Evolutionary conservation across 306 rosid species (phyloP), one percentile per base, ranked within the genome.

Genomic region (Cicer chorassanicum): DNA sequence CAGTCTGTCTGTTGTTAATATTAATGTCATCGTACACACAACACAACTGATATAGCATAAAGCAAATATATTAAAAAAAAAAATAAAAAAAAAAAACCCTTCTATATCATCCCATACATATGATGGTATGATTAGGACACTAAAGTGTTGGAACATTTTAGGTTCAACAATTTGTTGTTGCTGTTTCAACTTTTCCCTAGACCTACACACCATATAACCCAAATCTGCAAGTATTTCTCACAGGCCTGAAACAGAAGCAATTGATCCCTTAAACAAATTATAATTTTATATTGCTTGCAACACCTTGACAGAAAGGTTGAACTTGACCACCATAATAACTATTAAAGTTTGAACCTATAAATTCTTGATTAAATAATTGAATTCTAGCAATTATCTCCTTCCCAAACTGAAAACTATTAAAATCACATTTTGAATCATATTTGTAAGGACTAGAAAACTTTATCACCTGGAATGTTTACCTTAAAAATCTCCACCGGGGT

Each of bases 401-500:
- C 45, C 38, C 19, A 63, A 74, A 51, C 41, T 16, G 21, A 68
- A 21, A 51, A 76, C 7, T 49, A 73, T 36, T 29, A 67, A 24
- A 57, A 24, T 24, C 48, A 65, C 41, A 65, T 60, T 54, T 12
- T 40, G 43, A 50, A 36, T 40, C 74, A 82, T 10, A 65, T 53
- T 46, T 15, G 10, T 54, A 21, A 40, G 8, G 65, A 72, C 41
- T 61, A 65, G 50, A 67, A 68, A 39, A 43, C 15, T 63, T 24
- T 54, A 70, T 78, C 48, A 68, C 1, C 11, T 51, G 48, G 80
- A 82, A 68, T 45, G 53, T 39, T 66, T 75, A 87, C 97, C 97
- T 93, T 93, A 75, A 89, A 93, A 78, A 93, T 79, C 83, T 93
- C 98, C 68, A 91, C 98, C 4, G 98, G 98, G 45, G 98, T 93